A percentile compares a stretch with the other conserved stretches of the same genome.
These are phyloP conservation scores for Crithidia fasciculata DNA, from an alignment of 208 protist species.

Conservation along the genomic window DNA sequence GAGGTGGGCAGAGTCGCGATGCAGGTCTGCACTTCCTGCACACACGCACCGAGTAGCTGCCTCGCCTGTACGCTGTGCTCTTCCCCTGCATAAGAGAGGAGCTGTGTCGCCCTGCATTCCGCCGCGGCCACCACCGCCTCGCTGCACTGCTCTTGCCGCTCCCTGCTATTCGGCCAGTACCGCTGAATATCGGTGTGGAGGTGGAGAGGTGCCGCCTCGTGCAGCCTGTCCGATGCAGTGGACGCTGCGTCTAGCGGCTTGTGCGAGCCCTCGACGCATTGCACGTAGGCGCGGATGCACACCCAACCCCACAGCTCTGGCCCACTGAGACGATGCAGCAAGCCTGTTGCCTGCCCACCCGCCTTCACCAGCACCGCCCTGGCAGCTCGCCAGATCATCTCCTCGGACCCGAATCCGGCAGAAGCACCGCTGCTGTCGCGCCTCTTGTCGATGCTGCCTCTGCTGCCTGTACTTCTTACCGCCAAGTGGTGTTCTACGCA, in stretches of 20 bases:
- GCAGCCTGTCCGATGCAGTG: neutral
- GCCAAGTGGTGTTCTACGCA: conserved; percentile 18
- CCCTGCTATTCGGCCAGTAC: conserved; percentile 11
- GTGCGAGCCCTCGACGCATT: neutral
- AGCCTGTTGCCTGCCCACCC: neutral
- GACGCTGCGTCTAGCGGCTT: neutral
- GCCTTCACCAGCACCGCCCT: neutral
- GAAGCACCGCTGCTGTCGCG: no score
- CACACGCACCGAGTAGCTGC: conserved; percentile 16
- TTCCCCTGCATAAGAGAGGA: neutral
- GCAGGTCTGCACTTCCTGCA: conserved; percentile 1
- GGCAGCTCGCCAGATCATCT: conserved; percentile 11
- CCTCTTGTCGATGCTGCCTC: no score
- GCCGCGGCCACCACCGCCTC: neutral
- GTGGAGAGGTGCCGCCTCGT: neutral
- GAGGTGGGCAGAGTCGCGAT: neutral
- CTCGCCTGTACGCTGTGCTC: neutral
- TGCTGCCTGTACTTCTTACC: no score
- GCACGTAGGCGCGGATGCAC: conserved; percentile 28
- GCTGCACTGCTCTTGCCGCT: neutral
- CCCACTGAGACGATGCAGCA: conserved; percentile 1
- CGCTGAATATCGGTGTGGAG: neutral
- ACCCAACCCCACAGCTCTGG: conserved; percentile 30
- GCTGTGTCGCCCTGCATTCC: neutral
- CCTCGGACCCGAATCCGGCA: no score